Base-by-base conservation (phyloP, 805 yeast species). In the Tetrapisispora iriomotensis region DNA sequence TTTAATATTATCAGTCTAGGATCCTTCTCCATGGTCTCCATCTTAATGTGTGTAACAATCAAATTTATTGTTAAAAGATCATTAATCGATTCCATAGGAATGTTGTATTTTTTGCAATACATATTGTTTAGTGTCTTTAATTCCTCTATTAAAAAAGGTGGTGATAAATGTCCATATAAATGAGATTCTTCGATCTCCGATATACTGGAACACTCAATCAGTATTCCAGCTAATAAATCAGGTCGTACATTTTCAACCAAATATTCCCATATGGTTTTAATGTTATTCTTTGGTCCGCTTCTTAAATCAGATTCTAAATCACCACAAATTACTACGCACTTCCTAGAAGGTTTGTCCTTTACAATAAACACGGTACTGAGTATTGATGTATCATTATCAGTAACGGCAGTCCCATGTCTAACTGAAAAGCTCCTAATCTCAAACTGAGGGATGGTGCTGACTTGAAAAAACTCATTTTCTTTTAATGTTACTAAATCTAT, bases 111-210 rank as follows among this genome's bases (percentile, higher is more conserved):
- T 1, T 64, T 68, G 21, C 54, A 43, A 27, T 77, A 61, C 2
- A 74, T 70, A n/a, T 48, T 40, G 10, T 43, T 43, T 13, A 70
- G 48, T 3, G 22, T 40, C 4, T 44, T 39, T 13, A 88, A 61
- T 51, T 85, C 95, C 6, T 61, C 52, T 10, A 82, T 67, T 22
- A 87, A 58, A 47, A 71, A 70, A 2, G 57, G 49, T 4, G 96
- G 94, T 10, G 82, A 78, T 60, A 87, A 54, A 60, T 87, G 96
- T 2, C 96, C 96, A 55, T 75, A 87, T 20, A 85, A 51, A 2
- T 74, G 70, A 6, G 68, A 67, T 8, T 64, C 58, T 1, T 66
- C 63, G 0, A 71, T 67, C 9, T 64, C 60, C 44, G 67, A 66
- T 2, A 68, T 51, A 6, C 75, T 71, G 1, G 95, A 83, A 53